phyloP scores from a whole-genome alignment of 208 protist species.

The Acanthamoeba sp. region DNA sequence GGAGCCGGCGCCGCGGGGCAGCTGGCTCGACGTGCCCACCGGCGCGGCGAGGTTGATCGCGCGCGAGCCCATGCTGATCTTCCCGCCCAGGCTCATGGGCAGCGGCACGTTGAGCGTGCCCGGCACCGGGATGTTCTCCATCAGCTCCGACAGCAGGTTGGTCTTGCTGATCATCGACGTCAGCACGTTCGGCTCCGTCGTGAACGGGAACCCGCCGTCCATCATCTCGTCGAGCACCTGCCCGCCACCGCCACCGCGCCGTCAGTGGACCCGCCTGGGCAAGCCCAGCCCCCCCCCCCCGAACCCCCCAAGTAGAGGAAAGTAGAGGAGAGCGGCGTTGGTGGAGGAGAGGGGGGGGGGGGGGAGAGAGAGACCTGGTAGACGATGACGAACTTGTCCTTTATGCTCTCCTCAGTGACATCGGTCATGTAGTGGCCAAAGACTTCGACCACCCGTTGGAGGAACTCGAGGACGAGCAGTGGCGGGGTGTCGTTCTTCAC shows the following conservation, averaged over 20 bases:
- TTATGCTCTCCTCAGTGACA: slow-evolving; percentile 79
- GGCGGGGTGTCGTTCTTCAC: slow-evolving; percentile 77
- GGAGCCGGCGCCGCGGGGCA: background rate
- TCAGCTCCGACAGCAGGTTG: slow-evolving; percentile 30
- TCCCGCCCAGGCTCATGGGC: slow-evolving; percentile 13
- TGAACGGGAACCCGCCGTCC: slow-evolving; percentile 91
- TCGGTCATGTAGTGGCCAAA: slow-evolving; percentile 88
- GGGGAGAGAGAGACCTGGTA: slow-evolving; percentile 78
- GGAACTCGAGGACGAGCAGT: slow-evolving; percentile 88
- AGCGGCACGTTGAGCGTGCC: slow-evolving; percentile 3
- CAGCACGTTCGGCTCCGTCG: slow-evolving; percentile 90
- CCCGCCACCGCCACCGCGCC: too few relatives aligned
- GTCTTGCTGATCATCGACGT: slow-evolving; percentile 87
- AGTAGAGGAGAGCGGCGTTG: background rate
- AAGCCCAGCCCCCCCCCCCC: too few relatives aligned
- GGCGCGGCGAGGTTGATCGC: background rate
- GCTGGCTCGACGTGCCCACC: background rate
- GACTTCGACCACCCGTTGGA: slow-evolving; percentile 87
- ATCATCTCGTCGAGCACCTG: slow-evolving; percentile 91
- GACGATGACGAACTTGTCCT: slow-evolving; percentile 87
- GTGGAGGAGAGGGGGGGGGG: background rate
- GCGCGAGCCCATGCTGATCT: slow-evolving; percentile 27
- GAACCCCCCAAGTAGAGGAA: background rate
- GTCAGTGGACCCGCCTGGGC: background rate
- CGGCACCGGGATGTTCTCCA: slow-evolving; percentile 48